Evolutionary conservation across 2,329 filamentous ascomycete species (phyloP), one percentile per base, ranked within the genome.

Genomic region (Pestalotiopsis sp.): DNA sequence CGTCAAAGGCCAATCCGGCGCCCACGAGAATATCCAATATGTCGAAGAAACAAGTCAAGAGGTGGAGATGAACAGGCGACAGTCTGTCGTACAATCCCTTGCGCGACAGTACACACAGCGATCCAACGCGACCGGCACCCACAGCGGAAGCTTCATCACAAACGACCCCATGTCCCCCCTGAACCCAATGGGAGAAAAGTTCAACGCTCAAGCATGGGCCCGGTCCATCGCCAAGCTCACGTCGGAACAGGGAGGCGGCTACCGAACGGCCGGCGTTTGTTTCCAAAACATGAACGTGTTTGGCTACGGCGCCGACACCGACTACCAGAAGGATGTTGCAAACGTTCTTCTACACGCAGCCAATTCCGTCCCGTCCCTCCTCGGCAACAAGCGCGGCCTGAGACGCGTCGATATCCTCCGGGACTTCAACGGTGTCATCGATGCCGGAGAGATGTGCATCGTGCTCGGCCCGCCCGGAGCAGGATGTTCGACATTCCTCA

Each of bases 401-500:
- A 72, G 71, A 11, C 76, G 79, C 65, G 84, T 87, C 61, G 81
- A 86, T 67, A 87, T 87, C 68, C 74, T 87, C 63, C 78, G 79
- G 5, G 76, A 84, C 62, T 85, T 87, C 66, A 84, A 86, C 68
- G 85, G 85, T 60, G 69, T 87, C 14, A 80, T 87, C 13, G 81
- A 78, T 69, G 81, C 77, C 66, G 84, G 84, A 20, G 84, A 86
- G 74, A 85, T 86, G 82, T 74, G 85, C 39, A 80, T 86, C 22
- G 83, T 86, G 38, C 48, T 72, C 6, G 70, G 71, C 11, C 68
- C 70, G 10, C 81, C 91, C 5, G 89, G 89, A 11, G 75, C 75
- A 40, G 87, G 87, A 13, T 88, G 86, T 72, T 84, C 83, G 17
- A 89, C 87, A 0, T 76, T 89, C 1, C 77, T 89, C 11, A 89